Base-by-base conservation (phyloP, 441 rosid species). In the Capsella rubella region DNA sequence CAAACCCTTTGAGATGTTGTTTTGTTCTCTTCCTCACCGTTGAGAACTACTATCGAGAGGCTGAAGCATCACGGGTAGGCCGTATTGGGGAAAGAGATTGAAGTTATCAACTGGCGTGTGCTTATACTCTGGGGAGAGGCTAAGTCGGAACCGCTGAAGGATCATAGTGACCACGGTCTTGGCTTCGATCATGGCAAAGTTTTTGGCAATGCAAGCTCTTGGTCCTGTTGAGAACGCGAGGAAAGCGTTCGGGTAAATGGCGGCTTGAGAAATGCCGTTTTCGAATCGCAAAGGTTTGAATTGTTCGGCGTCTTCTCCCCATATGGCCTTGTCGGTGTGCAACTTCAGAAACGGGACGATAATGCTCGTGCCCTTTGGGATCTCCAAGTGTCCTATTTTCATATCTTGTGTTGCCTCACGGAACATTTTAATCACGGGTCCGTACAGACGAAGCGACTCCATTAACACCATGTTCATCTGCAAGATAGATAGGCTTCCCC, bases 381-480 rank as follows among this genome's bases (percentile, higher is more conserved):
- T 78, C 51, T 42, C 69, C 32, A 86, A 18, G 49, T 78, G 25
- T 21, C 89, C 89, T 25, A 84, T 3, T 42, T 81, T 78, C 63
- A 72, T 71, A 52, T 83, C 85, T 67, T 79, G 49, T 45, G 77
- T 13, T 61, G 81, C 78, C n/a, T 80, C 39, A 32, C 89, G 78
- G 16, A 42, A 3, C 64, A 81, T 4, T 14, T 43, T 45, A 4
- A 70, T 32, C 4, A 67, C 82, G 0, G 89, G 88, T 5, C 86
- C 64, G 60, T 89, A 90, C 6, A 89, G 71, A 54, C 90, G 83
- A 74, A 89, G 52, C 5, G 75, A 35, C 83, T 90, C 94, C 31
- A 86, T 55, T 15, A 86, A 64, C 57, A 87, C 89, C 94, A 88
- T 87, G 71, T 85, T 82, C 73, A 84, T 77, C 92, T 85, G 13